These are phyloP conservation scores for Trapa incisa DNA, from an alignment of 345 rosid species.

Conservation along the genomic window DNA sequence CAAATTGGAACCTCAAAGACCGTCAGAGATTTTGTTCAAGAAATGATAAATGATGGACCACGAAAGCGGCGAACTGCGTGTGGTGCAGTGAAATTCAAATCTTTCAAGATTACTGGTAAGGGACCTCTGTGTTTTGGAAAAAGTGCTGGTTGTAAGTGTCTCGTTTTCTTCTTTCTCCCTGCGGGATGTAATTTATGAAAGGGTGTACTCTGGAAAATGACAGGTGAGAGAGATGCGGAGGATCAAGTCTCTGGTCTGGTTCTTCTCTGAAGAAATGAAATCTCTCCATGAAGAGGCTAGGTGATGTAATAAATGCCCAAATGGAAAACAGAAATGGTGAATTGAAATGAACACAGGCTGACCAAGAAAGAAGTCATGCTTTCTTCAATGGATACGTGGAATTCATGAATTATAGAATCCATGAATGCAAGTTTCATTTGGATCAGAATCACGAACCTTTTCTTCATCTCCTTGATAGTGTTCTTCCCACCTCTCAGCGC, in stretches of 20 bases:
- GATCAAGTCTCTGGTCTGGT: neutral
- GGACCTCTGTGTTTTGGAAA: neutral
- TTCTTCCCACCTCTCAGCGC: conserved; percentile 32
- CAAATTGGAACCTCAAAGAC: neutral
- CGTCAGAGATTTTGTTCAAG: neutral
- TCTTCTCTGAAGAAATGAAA: neutral
- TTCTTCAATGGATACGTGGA: too few species aligned
- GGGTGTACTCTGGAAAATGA: neutral
- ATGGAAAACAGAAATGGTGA: neutral
- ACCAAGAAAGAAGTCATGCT: too few species aligned
- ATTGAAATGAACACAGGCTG: too few species aligned
- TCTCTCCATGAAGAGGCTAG: neutral
- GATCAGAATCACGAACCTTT: conserved; percentile 2
- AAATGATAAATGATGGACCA: too few species aligned
- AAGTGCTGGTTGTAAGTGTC: neutral
- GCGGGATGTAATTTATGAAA: neutral
- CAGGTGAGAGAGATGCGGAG: neutral
- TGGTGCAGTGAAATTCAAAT: neutral
- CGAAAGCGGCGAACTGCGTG: neutral
- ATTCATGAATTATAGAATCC: too few species aligned
- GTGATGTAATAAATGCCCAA: neutral
- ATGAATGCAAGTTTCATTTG: too few species aligned
- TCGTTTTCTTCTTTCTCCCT: neutral
- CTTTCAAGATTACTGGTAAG: neutral
- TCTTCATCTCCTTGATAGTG: conserved; percentile 39